These are phyloP conservation scores for Colletotrichum sp. DNA, from an alignment of 2,329 filamentous ascomycete species.

Conservation along the genomic window DNA sequence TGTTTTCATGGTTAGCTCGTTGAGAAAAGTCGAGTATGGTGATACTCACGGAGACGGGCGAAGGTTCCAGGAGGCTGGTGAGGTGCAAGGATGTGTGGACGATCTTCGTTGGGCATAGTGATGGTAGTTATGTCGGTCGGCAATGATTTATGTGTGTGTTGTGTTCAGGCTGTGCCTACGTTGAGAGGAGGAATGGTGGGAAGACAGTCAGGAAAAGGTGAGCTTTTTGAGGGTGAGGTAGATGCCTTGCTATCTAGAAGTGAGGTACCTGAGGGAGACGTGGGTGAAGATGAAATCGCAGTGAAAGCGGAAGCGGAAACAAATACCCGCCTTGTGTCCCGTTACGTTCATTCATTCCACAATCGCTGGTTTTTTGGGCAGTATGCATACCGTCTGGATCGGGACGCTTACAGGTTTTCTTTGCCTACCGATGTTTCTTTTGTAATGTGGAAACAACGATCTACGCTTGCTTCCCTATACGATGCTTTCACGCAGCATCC, in stretches of 20 bases:
- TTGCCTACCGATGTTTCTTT: neutral
- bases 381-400: neutral
- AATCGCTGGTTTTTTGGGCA: neutral
- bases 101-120: neutral
- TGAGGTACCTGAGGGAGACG: neutral
- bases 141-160: neutral
- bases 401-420: neutral
- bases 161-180: accelerated
- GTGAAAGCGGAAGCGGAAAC: neutral
- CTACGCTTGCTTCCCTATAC: neutral
- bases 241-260: neutral
- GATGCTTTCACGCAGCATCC: neutral
- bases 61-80: neutral
- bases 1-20: neutral
- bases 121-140: neutral
- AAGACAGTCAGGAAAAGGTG: neutral
- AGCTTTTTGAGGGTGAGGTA: neutral
- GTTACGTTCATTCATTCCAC: neutral
- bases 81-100: neutral
- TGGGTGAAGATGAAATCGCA: neutral
- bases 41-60: neutral
- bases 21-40: accelerated
- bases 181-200: neutral
- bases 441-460: neutral
- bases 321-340: neutral